Conservation (phyloP, 805 yeast species). For the Cyberlindnera americana region DNA sequence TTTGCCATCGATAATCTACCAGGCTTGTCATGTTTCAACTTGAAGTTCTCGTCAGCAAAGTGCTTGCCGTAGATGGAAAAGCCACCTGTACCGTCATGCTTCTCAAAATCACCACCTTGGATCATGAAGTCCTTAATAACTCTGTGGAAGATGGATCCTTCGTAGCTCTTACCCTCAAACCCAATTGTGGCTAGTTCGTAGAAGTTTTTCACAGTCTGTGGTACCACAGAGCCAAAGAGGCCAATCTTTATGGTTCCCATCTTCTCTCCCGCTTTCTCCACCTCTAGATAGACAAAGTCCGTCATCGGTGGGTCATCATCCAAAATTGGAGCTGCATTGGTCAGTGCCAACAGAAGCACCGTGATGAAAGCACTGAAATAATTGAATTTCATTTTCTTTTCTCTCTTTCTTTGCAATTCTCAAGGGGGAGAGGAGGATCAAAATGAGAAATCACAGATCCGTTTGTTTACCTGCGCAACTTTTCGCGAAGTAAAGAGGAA, state of each 20-base stretch:
- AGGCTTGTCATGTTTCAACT: conserved; percentile 62
- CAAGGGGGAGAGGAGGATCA: too few species aligned
- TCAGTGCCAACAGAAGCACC: not conserved
- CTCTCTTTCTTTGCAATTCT: too few species aligned
- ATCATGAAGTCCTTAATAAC: conserved; percentile 72
- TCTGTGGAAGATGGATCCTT: conserved; percentile 66
- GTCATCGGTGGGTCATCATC: conserved; percentile 23
- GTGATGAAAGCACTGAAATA: conserved; percentile 8
- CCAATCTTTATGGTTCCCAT: conserved; percentile 48
- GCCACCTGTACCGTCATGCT: conserved; percentile 69
- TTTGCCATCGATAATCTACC: conserved; percentile 73
- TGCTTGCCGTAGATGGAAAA: conserved; percentile 70
- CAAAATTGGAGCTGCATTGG: conserved; percentile 12
- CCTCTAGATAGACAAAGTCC: conserved; percentile 24
- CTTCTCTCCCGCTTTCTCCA: conserved; percentile 20
- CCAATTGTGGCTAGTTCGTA: conserved; percentile 39
- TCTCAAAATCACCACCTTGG: conserved; percentile 85
- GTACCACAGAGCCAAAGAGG: conserved; percentile 62
- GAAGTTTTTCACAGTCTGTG: conserved; percentile 61
- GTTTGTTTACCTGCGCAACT: too few species aligned
- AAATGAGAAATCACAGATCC: not conserved
- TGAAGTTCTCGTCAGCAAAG: conserved; percentile 75
- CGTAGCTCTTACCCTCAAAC: conserved; percentile 40
- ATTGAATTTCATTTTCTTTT: conserved; percentile 15
- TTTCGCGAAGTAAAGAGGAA: too few species aligned